Conservation (phyloP, 2,329 filamentous ascomycete species). For the Exophiala bonariae region DNA sequence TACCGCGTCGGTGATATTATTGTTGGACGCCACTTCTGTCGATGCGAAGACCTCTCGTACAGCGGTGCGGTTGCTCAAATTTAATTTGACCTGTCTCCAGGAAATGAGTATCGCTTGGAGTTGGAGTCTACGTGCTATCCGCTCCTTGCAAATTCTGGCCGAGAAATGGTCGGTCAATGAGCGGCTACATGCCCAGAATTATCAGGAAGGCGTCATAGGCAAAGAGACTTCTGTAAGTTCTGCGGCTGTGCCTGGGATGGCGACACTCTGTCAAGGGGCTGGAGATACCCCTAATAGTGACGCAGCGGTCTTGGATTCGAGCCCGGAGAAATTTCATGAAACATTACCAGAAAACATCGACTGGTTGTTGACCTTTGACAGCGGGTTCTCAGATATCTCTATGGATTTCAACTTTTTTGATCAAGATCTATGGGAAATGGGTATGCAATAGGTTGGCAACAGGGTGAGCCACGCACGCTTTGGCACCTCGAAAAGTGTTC, state of each 20-base stretch:
- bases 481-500: not conserved
- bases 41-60: not conserved
- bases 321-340: not conserved
- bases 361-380: conserved; percentile 1
- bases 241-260: too few species aligned
- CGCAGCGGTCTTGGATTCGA: not conserved
- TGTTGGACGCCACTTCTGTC: conserved; percentile 1
- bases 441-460: not conserved
- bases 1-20: not conserved
- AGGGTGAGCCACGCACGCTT: not conserved
- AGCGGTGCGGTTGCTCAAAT: not conserved
- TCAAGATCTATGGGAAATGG: conserved; percentile 1
- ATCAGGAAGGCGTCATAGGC: too few species aligned
- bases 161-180: not conserved
- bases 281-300: not conserved
- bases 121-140: conserved; percentile 1
- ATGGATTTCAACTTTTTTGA: conserved; percentile 1
- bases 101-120: conserved; percentile 1
- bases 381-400: not conserved
- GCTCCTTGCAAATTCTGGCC: conserved; percentile 1
- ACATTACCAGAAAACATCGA: conserved; percentile 1
- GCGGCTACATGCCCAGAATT: too few species aligned
- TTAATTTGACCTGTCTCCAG: not conserved
- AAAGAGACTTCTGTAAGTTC: too few species aligned
- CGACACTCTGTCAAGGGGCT: too few species aligned